Evolutionary conservation across 2,329 filamentous ascomycete species (phyloP).

Genomic region (Daldinia eschscholtzii): DNA sequence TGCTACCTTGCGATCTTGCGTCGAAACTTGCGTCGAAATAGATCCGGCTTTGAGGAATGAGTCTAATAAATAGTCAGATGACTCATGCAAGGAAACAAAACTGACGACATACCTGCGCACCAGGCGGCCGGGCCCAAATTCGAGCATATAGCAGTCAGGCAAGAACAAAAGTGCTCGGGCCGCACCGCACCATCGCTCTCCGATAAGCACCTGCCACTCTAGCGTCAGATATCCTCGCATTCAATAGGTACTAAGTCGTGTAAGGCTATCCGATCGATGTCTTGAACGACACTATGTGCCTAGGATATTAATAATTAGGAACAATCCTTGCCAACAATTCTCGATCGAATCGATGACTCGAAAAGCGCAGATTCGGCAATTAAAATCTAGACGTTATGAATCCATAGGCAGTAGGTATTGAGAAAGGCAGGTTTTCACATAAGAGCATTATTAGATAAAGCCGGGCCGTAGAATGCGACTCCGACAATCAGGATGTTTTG

Average conservation of each 20-base stretch:
- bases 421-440: constrained; percentile 34
- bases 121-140: constrained; percentile 3
- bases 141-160: constrained; percentile 3
- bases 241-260: constrained; percentile 4
- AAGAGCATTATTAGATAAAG: constrained; percentile 23
- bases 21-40: constrained; percentile 29
- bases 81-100: constrained; percentile 29
- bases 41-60: constrained; percentile 24
- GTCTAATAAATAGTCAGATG: constrained; percentile 34
- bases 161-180: background rate
- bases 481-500: constrained; percentile 31
- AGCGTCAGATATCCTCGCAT: constrained; percentile 17
- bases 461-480: constrained; percentile 21
- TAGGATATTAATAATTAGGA: background rate
- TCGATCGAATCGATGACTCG: constrained; percentile 25
- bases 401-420: constrained; percentile 10
- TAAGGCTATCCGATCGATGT: background rate
- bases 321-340: constrained; percentile 9
- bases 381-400: constrained; percentile 7
- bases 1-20: constrained; percentile 22
- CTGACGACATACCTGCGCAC: constrained; percentile 18
- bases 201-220: constrained; percentile 10
- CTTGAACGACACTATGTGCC: constrained; percentile 2
- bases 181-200: background rate
- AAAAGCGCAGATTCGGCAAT: constrained; percentile 18